phyloP scores from a whole-genome alignment of 2,329 filamentous ascomycete species.

The Fonsecaea erecta region DNA sequence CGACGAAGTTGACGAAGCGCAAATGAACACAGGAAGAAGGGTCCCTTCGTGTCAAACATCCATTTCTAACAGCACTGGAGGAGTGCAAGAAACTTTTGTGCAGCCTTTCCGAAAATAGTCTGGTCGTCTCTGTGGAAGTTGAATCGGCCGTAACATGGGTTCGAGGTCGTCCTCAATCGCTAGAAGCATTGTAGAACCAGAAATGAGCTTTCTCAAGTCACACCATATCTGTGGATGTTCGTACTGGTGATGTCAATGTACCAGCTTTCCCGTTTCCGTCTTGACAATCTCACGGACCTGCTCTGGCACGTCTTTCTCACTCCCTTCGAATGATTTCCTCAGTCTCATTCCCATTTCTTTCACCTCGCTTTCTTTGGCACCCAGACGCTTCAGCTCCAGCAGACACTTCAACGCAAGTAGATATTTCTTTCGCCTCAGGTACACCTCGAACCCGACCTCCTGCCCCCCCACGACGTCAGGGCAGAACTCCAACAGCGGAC shows the following conservation, averaged over 20 bases:
- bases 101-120: background rate
- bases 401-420: constrained; percentile 86
- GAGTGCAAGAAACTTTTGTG: background rate
- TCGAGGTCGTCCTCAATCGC: background rate
- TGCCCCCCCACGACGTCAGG: constrained; percentile 82
- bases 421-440: constrained; percentile 84
- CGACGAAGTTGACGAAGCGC: background rate
- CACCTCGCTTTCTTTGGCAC: constrained; percentile 71
- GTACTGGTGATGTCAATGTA: background rate
- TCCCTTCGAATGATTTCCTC: constrained; percentile 63
- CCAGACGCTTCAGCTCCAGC: constrained; percentile 70
- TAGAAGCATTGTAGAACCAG: background rate
- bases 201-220: background rate
- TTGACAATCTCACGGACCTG: background rate
- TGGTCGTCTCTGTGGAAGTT: background rate
- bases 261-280: background rate
- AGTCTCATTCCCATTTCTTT: constrained; percentile 76
- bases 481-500: constrained; percentile 78
- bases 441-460: constrained; percentile 86
- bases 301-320: constrained; percentile 6
- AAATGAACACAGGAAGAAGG: background rate
- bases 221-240: background rate
- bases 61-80: background rate
- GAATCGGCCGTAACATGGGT: background rate
- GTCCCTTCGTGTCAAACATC: background rate